Evolutionary conservation across 1,139 yeast genomes (phyloP).

Genomic region (Taiozyma sp.): DNA sequence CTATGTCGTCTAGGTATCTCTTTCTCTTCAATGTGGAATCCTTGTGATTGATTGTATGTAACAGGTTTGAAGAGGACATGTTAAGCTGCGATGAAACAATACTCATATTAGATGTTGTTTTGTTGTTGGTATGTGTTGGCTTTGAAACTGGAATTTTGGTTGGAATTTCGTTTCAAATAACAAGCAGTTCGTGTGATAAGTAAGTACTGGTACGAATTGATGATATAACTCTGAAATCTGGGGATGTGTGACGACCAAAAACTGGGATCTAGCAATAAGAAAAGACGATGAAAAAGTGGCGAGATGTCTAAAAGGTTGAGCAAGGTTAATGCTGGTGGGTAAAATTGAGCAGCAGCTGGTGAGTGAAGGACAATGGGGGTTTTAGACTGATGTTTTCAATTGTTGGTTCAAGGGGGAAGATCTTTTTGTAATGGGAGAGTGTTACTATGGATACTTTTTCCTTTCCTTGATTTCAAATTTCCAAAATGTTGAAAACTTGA

Average conservation of each 20-base stretch:
- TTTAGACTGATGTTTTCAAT: background rate
- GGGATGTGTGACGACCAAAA: background rate
- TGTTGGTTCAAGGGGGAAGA: background rate
- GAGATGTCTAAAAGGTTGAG: background rate
- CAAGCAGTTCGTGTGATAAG: background rate
- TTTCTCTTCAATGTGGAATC: constrained; percentile 16
- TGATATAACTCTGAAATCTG: background rate
- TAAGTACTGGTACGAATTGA: background rate
- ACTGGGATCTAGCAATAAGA: background rate
- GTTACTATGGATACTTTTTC: background rate
- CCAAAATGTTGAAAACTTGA: background rate
- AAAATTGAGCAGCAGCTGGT: background rate
- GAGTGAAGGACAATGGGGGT: background rate
- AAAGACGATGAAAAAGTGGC: background rate
- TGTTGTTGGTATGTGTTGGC: background rate
- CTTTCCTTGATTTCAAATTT: background rate
- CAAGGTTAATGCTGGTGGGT: background rate
- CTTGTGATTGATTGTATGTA: constrained; percentile 9
- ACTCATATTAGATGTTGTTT: constrained; percentile 6
- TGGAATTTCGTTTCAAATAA: background rate
- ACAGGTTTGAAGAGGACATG: constrained; percentile 13
- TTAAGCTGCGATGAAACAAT: constrained; percentile 7
- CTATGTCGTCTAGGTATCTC: constrained; percentile 21
- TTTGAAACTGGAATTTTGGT: background rate
- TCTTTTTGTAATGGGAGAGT: background rate